phyloP scores from a whole-genome alignment of 352 stramenopile species.

The Saprolegnia parasitica region DNA sequence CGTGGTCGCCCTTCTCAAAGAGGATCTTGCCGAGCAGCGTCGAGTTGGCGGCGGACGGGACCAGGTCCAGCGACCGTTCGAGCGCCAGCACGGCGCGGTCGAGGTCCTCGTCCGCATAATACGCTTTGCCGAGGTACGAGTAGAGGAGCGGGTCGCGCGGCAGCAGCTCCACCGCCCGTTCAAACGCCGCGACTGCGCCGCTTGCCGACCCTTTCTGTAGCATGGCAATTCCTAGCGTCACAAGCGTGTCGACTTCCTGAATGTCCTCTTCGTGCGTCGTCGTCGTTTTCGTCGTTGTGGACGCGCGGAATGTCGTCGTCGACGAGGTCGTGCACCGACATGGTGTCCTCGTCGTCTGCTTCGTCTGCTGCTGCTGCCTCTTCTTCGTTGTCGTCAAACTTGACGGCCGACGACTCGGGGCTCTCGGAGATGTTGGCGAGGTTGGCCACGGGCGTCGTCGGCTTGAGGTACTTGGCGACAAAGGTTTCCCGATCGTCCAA shows the following conservation, averaged over 20 bases:
- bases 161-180: constrained; percentile 76
- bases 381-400: constrained; percentile 32
- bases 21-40: constrained; percentile 82
- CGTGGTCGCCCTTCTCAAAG: constrained; percentile 83
- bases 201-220: constrained; percentile 75
- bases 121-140: constrained; percentile 71
- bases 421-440: constrained; percentile 3
- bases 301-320: background rate
- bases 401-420: background rate
- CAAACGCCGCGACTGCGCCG: constrained; percentile 74
- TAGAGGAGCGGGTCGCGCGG: constrained; percentile 66
- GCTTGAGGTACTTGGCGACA: constrained; percentile 26
- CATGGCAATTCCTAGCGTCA: constrained; percentile 75
- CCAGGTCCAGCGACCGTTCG: constrained; percentile 55
- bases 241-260: constrained; percentile 72
- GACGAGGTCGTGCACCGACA: constrained; percentile 36
- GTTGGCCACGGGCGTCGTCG: background rate
- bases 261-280: constrained; percentile 5
- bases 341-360: constrained; percentile 61
- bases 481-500: constrained; percentile 27
- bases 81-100: constrained; percentile 68
- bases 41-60: constrained; percentile 76
- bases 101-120: constrained; percentile 80
- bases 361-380: constrained; percentile 29
- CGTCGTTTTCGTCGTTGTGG: background rate